Conservation (phyloP, 2,329 filamentous ascomycete genomes). For the Colletotrichum paranaense region DNA sequence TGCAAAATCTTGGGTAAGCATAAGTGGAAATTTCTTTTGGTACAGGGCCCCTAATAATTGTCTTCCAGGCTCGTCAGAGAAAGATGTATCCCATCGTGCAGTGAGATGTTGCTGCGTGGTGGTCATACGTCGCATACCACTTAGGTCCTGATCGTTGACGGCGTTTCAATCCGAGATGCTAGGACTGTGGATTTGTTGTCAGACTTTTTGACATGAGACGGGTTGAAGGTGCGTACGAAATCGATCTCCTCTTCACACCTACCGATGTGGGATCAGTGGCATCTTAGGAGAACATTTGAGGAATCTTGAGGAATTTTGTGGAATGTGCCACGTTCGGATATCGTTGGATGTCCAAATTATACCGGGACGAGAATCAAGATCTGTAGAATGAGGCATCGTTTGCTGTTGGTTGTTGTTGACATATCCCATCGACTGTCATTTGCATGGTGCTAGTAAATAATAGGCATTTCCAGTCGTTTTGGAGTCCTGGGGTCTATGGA, state of each 20-base stretch:
- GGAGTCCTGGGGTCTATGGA: too few species aligned
- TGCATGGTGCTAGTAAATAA: too few species aligned
- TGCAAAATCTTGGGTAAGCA: too few species aligned
- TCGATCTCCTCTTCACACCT: neutral
- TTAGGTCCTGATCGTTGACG: neutral
- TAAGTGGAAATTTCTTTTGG: too few species aligned
- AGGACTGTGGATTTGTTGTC: neutral
- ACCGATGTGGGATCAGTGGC: neutral
- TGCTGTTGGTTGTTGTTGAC: too few species aligned
- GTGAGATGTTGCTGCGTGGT: neutral
- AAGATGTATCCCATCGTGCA: too few species aligned
- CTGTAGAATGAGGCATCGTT: neutral
- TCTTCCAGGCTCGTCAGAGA: too few species aligned
- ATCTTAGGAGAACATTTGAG: neutral
- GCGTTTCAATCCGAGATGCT: neutral
- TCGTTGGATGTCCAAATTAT: neutral
- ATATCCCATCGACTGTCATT: too few species aligned
- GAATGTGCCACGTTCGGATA: neutral
- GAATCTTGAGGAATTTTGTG: neutral
- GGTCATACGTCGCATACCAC: neutral
- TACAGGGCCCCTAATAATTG: too few species aligned
- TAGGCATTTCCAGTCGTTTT: too few species aligned
- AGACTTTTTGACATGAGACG: neutral
- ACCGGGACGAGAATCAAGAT: neutral
- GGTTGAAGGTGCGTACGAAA: neutral